A percentile compares a stretch with the other conserved stretches of the same genome.
These are phyloP conservation scores for Candida pseudofarinosa DNA, from an alignment of 805 yeast species.

Conservation along the genomic window DNA sequence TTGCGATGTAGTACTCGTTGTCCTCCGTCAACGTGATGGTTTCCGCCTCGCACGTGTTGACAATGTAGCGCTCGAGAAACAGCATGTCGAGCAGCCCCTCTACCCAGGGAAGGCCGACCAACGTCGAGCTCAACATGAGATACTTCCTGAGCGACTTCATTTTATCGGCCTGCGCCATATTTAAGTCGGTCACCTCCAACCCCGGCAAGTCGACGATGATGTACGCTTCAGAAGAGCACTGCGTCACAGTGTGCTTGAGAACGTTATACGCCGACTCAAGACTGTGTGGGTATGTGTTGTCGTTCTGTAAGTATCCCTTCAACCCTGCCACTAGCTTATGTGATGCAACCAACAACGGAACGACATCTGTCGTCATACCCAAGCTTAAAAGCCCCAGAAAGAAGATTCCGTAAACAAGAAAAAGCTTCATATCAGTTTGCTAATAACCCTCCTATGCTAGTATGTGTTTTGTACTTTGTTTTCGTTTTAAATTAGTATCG, in stretches of 20 bases:
- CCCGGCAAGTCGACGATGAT: conserved; percentile 39
- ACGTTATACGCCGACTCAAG: conserved; percentile 26
- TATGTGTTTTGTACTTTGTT: too few relatives aligned
- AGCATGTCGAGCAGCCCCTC: conserved; percentile 39
- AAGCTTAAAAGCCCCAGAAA: background rate
- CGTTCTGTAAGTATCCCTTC: conserved; percentile 17
- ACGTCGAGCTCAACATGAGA: conserved; percentile 54
- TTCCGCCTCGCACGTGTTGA: conserved; percentile 51
- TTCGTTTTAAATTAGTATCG: background rate
- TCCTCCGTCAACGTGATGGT: conserved; percentile 33
- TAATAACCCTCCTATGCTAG: background rate
- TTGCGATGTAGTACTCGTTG: conserved; percentile 44
- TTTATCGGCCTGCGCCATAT: conserved; percentile 23
- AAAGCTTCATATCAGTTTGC: background rate
- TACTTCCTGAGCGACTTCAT: conserved; percentile 51
- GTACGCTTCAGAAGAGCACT: conserved; percentile 37
- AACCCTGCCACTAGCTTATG: conserved; percentile 35
- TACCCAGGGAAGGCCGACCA: conserved; percentile 55
- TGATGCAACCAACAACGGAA: conserved; percentile 36
- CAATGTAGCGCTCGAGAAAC: conserved; percentile 38
- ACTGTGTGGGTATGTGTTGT: conserved; percentile 17
- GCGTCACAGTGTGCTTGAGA: conserved; percentile 32
- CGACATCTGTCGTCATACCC: conserved; percentile 10
- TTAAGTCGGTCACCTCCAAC: conserved; percentile 25
- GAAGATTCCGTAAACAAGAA: background rate